Evolutionary conservation across 148 eudicot species (phyloP).

Genomic region (Vaccinium vitisidaea): DNA sequence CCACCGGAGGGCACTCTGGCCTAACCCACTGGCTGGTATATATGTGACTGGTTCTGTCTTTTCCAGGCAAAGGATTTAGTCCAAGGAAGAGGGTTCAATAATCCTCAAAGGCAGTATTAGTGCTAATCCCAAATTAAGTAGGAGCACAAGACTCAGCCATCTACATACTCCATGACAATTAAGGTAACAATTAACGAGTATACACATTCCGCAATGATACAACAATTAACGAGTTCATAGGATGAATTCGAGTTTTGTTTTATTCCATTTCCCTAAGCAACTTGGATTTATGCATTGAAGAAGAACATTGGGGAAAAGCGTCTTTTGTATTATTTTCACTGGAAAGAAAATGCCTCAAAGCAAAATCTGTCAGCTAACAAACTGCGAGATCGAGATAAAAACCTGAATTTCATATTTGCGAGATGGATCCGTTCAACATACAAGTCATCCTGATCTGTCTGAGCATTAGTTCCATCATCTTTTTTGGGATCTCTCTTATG

Average conservation of each 20-base stretch:
- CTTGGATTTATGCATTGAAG: not conserved
- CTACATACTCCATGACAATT: not conserved
- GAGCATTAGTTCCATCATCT: slow-evolving; percentile 50
- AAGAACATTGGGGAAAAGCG: not conserved
- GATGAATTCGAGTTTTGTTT: not conserved
- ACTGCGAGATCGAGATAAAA: slow-evolving; percentile 8
- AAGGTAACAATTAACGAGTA: not conserved
- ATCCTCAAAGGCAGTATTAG: not conserved
- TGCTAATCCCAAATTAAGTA: not conserved
- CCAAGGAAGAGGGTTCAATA: not conserved
- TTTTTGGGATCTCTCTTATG: slow-evolving; percentile 48
- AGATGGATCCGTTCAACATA: slow-evolving; percentile 78
- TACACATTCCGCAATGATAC: not conserved
- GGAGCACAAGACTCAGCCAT: not conserved
- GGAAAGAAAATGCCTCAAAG: not conserved
- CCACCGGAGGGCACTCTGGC: not conserved
- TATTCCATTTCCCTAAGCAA: not conserved
- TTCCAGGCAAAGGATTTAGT: not conserved
- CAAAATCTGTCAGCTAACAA: not conserved
- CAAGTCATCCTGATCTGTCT: slow-evolving; percentile 47
- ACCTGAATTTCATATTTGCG: slow-evolving; percentile 81
- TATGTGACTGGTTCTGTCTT: not conserved
- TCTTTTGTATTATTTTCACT: not conserved
- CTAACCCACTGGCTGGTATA: no score
- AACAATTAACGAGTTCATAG: not conserved